Percentiles rank a stretch among this genome's conserved stretches.
phyloP scores from a whole-genome alignment of 805 yeast species.

The Sugiyamaella chiloensis region DNA sequence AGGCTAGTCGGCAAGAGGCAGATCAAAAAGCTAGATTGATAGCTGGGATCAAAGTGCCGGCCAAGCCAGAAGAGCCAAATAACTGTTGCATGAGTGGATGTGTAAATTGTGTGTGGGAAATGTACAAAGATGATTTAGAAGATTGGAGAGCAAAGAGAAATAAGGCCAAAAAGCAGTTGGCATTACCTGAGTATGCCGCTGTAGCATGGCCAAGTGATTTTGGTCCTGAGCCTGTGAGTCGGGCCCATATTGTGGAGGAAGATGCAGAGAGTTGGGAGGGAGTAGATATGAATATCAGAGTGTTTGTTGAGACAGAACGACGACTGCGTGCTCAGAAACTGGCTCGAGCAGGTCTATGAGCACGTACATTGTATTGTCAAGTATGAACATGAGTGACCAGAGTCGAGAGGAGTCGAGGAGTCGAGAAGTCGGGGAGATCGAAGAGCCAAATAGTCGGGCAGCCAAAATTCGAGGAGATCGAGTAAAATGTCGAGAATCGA shows the following conservation, averaged over 20 bases:
- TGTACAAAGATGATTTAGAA: conserved; percentile 79
- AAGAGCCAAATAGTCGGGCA: too few species aligned
- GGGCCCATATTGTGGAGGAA: conserved; percentile 28
- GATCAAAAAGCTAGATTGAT: conserved; percentile 35
- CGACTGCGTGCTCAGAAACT: conserved; percentile 44
- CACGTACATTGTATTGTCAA: background rate
- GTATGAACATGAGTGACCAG: conserved; percentile 3
- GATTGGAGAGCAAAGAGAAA: conserved; percentile 69
- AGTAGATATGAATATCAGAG: conserved; percentile 74
- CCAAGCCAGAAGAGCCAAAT: conserved; percentile 85
- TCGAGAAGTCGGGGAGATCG: too few species aligned
- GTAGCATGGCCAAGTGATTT: conserved; percentile 64
- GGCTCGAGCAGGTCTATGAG: too few species aligned
- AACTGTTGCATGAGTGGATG: conserved; percentile 98
- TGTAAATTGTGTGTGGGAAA: conserved; percentile 94
- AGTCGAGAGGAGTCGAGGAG: too few species aligned
- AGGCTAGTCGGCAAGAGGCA: conserved; percentile 32
- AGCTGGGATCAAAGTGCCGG: conserved; percentile 75
- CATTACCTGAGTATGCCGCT: conserved; percentile 25
- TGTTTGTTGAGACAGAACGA: conserved; percentile 80
- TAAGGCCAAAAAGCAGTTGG: conserved; percentile 55
- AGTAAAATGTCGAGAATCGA: too few species aligned
- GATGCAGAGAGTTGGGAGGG: conserved; percentile 46
- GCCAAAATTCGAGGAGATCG: too few species aligned
- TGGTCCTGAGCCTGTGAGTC: conserved; percentile 43